Percentiles rank a stretch among this genome's conserved stretches.
Conservation (phyloP, 345 rosid genomes). For the Lepidium didymum region DNA sequence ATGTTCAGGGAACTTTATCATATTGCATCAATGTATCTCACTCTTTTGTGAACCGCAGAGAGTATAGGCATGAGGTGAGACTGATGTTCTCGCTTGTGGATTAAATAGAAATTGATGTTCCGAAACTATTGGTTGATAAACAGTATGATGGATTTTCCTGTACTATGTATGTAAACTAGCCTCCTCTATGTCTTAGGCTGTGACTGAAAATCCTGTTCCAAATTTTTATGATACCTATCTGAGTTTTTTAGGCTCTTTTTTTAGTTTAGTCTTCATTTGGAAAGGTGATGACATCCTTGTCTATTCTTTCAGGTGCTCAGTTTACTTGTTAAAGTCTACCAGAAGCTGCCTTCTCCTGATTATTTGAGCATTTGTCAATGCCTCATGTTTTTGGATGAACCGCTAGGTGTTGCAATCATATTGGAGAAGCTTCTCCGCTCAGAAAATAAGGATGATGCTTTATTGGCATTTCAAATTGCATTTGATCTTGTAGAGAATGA, state of each 20-base stretch:
- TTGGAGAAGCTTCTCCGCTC: slow-evolving; percentile 93
- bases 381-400: slow-evolving; percentile 94
- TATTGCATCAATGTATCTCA: slow-evolving; percentile 87
- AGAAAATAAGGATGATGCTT: slow-evolving; percentile 72
- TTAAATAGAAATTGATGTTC: background rate
- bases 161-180: background rate
- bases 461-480: slow-evolving; percentile 86
- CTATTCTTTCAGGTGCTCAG: slow-evolving; percentile 65
- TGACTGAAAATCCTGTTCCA: background rate
- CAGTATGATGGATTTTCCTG: background rate
- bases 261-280: background rate
- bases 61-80: slow-evolving; percentile 84
- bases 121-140: background rate
- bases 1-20: slow-evolving; percentile 72
- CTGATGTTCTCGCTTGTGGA: background rate
- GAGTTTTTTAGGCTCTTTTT: background rate
- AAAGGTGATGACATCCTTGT: slow-evolving; percentile 7
- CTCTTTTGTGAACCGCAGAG: slow-evolving; percentile 82
- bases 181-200: background rate
- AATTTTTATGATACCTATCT: background rate
- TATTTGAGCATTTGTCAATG: slow-evolving; percentile 94
- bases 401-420: slow-evolving; percentile 74
- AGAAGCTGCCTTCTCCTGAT: slow-evolving; percentile 88
- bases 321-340: slow-evolving; percentile 86
- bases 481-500: slow-evolving; percentile 98